phyloP scores from a whole-genome alignment of 768 basidiomycete genomes.

The Psilocybe azurescens region DNA sequence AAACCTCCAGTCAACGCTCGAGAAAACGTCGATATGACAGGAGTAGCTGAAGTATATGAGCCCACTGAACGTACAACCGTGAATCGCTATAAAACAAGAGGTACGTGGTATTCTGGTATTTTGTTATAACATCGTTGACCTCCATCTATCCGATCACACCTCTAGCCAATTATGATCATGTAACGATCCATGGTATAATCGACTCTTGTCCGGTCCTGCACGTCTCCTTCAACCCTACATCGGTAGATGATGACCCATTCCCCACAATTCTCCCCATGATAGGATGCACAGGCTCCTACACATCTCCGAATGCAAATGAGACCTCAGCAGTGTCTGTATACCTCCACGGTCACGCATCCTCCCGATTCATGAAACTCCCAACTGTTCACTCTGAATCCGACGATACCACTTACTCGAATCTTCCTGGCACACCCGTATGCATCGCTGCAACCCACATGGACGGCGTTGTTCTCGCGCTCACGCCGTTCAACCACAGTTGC shows the following conservation, averaged over 20 bases:
- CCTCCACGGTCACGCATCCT: slow-evolving; percentile 29
- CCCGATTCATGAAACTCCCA: slow-evolving; percentile 10
- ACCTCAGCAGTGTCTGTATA: slow-evolving; percentile 24
- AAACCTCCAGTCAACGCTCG: background rate
- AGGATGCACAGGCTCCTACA: slow-evolving; percentile 27
- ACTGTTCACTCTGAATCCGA: slow-evolving; percentile 5
- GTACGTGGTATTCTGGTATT: background rate
- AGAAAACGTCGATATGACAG: background rate
- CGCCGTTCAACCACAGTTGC: slow-evolving; percentile 33
- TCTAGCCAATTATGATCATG: slow-evolving; percentile 27
- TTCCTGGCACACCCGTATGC: slow-evolving; percentile 30
- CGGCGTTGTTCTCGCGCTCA: slow-evolving; percentile 32
- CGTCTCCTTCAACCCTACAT: slow-evolving; percentile 29
- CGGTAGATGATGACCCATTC: slow-evolving; percentile 29
- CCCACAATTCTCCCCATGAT: slow-evolving; percentile 33
- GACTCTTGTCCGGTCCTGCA: slow-evolving; percentile 29
- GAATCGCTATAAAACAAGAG: slow-evolving; percentile 7
- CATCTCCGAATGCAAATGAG: slow-evolving; percentile 3
- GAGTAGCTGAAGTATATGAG: background rate
- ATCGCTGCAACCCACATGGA: slow-evolving; percentile 31
- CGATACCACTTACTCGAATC: slow-evolving; percentile 4
- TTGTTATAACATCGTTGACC: background rate
- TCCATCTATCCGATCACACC: background rate
- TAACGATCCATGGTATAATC: slow-evolving; percentile 27
- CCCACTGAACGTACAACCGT: background rate